Conservation (phyloP, 2,329 filamentous ascomycete genomes). For the Aspergillus alliaceus region DNA sequence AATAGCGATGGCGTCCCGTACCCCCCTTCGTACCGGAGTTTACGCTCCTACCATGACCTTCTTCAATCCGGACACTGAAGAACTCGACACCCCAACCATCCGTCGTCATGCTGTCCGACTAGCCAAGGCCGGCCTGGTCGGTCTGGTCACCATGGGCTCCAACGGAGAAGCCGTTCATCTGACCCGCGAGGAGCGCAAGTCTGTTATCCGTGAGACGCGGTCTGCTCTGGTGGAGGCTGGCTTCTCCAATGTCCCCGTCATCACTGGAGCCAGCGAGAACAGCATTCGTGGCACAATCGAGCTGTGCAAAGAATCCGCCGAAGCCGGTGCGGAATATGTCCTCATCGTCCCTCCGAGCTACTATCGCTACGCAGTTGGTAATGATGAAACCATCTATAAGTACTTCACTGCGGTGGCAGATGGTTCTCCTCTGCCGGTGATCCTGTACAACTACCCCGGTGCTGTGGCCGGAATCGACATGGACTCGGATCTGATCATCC, state of each 20-base stretch:
- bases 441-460: slow-evolving; percentile 89
- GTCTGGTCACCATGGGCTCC: slow-evolving; percentile 83
- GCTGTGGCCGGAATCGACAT: slow-evolving; percentile 85
- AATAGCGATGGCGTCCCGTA: slow-evolving; percentile 36
- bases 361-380: slow-evolving; percentile 71
- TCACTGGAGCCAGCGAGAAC: slow-evolving; percentile 78
- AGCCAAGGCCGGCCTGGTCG: slow-evolving; percentile 73
- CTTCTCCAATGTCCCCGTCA: slow-evolving; percentile 72
- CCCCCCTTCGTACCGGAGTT: slow-evolving; percentile 75
- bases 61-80: slow-evolving; percentile 80
- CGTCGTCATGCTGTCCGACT: slow-evolving; percentile 79
- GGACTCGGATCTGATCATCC: slow-evolving; percentile 83
- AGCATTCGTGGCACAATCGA: slow-evolving; percentile 79
- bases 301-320: slow-evolving; percentile 65
- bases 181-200: slow-evolving; percentile 72
- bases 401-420: slow-evolving; percentile 77
- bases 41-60: slow-evolving; percentile 91
- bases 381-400: slow-evolving; percentile 70
- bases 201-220: slow-evolving; percentile 74
- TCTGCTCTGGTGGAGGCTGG: slow-evolving; percentile 80
- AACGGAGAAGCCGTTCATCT: slow-evolving; percentile 89
- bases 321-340: slow-evolving; percentile 75
- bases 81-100: slow-evolving; percentile 76
- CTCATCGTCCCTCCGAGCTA: slow-evolving; percentile 80
- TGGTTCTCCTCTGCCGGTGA: slow-evolving; percentile 70